Conservation (phyloP, 495 filamentous ascomycete species). For the Podospora sp. region DNA sequence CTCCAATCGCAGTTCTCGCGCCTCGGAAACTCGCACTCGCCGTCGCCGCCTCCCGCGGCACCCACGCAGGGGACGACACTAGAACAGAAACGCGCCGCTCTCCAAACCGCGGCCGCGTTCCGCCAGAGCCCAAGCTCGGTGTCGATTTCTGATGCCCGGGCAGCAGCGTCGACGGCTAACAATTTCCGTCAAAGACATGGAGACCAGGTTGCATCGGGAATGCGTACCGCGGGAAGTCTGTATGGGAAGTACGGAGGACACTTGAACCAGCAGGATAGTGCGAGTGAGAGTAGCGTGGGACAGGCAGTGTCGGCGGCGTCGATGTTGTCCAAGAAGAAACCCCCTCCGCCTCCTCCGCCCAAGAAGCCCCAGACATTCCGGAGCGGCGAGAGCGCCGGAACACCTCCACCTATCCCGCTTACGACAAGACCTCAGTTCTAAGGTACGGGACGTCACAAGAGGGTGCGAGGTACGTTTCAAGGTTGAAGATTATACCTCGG, state of each 20-base stretch:
- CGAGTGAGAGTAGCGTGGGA: neutral
- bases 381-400: conserved; percentile 19
- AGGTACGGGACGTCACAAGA: neutral
- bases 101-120: conserved; percentile 59
- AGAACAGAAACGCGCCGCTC: conserved; percentile 62
- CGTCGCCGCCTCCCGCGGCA: conserved; percentile 22
- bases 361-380: conserved; percentile 27
- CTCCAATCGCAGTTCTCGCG: conserved; percentile 69
- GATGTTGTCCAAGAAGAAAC: conserved; percentile 57
- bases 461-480: neutral
- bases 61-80: conserved; percentile 56
- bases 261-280: neutral
- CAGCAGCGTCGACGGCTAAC: conserved; percentile 61
- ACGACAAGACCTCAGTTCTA: conserved; percentile 47
- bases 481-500: neutral
- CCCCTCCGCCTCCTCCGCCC: conserved; percentile 71
- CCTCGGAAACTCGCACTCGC: conserved; percentile 23
- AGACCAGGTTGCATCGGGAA: conserved; percentile 69
- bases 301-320: conserved; percentile 29
- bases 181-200: conserved; percentile 75
- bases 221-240: conserved; percentile 59
- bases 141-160: conserved; percentile 56
- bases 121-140: conserved; percentile 61
- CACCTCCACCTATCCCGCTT: conserved; percentile 54
- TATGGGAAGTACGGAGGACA: conserved; percentile 50